A percentile compares a stretch with the other conserved stretches of the same genome.
These are phyloP conservation scores for Trametes hirsuta DNA, from an alignment of 1,284 basidiomycete species.

Conservation along the genomic window DNA sequence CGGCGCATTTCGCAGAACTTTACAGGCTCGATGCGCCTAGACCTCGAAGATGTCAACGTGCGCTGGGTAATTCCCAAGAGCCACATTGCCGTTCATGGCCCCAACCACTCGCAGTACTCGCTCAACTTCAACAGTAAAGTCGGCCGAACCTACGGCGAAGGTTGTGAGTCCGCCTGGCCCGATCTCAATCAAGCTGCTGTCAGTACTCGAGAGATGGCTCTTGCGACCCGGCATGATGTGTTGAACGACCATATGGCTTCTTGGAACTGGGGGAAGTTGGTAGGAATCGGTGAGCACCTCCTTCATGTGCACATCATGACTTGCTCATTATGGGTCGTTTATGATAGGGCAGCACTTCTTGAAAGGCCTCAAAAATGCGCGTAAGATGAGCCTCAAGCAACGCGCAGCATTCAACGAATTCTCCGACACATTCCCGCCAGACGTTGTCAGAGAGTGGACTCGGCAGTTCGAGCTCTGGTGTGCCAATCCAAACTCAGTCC, in stretches of 20 bases:
- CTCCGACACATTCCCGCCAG: constrained; percentile 3
- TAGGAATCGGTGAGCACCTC: constrained; percentile 2
- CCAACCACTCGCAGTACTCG: constrained; percentile 28
- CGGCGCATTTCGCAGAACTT: constrained; percentile 8
- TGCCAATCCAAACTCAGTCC: constrained; percentile 1
- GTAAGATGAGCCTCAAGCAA: background rate
- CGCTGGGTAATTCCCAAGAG: constrained; percentile 29
- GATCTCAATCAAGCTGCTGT: constrained; percentile 24
- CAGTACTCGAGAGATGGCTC: constrained; percentile 34
- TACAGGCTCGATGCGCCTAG: constrained; percentile 10
- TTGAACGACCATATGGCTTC: constrained; percentile 34
- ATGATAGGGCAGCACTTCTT: background rate
- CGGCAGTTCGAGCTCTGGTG: constrained; percentile 19
- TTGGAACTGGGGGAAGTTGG: constrained; percentile 35
- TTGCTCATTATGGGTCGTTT: background rate
- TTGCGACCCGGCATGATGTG: constrained; percentile 28
- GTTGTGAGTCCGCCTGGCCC: constrained; percentile 31
- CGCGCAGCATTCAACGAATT: constrained; percentile 1
- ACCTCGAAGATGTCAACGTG: constrained; percentile 14
- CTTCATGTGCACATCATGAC: background rate
- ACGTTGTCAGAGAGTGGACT: constrained; percentile 12
- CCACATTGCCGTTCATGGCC: constrained; percentile 32
- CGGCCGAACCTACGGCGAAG: constrained; percentile 36
- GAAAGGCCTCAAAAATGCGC: background rate
- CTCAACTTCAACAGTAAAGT: constrained; percentile 28